Evolutionary conservation across 1,284 basidiomycete species (phyloP), one percentile per base, ranked within the genome.

Genomic region (Cutaneotrichosporon sp.): DNA sequence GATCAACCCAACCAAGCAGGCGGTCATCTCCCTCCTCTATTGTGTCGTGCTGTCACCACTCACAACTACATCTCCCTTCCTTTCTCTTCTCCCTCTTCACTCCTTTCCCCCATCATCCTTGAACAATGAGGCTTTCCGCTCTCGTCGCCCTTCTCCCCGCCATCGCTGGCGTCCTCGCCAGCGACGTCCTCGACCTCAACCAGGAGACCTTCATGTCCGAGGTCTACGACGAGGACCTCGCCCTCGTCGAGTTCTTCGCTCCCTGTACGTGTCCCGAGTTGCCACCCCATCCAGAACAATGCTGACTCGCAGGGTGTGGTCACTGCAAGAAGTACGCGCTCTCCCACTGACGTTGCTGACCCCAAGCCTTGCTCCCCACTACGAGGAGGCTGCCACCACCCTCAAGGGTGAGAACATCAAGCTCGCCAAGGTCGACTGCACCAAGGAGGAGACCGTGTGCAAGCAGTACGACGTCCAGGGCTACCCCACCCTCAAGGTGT

Each of bases 371-470:
- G 92, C 91, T 27, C 92, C 91, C 64, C 87, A 99, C 73, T 99
- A 98, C 77, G 95, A 97, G 80, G 91, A 93, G 79, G 95, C 97
- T 16, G 94, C 97, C 3, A 95, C 92, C 20, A 83, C 87, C 54
- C 87, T 99, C 77, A 95, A 95, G 82, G 89, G 89, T 67, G 89
- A 87, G 77, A 83, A 84, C 79, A 93, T 99, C 83, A 91, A 91
- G 81, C 82, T 99, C 59, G 95, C 94, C 69, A 97, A 99, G 81
- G 92, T 94, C 63, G 93, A 97, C 83, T 97, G 93, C 80, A 93
- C 95, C 54, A 90, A 91, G 67, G 83, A 95, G 72, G 86, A 88
- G 24, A 90, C 93, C 60, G 84, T 97, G 50, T 97, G 94, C 82
- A 87, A 89, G 75, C 75, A 85, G 60, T 88, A 94, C 66, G 91